These are phyloP conservation scores for Agrocybe praecox DNA, from an alignment of 768 basidiomycete species.

Conservation along the genomic window DNA sequence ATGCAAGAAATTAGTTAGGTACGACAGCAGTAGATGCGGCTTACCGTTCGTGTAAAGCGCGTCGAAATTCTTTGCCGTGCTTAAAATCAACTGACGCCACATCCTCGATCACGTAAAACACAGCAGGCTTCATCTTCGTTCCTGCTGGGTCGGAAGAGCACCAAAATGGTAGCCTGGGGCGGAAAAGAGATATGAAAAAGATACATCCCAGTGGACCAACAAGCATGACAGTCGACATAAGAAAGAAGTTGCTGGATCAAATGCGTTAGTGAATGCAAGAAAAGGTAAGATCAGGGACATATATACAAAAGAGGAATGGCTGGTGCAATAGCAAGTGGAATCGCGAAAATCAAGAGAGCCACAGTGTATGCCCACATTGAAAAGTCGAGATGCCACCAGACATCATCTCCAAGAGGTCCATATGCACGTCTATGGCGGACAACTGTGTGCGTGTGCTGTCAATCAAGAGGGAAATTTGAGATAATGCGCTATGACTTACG, in stretches of 20 bases:
- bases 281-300: neutral
- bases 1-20: neutral
- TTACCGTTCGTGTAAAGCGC: conserved; percentile 24
- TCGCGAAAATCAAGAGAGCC: conserved; percentile 27
- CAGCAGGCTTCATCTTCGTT: conserved; percentile 30
- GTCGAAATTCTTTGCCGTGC: conserved; percentile 26
- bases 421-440: conserved; percentile 19
- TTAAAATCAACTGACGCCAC: conserved; percentile 31
- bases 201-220: conserved; percentile 29
- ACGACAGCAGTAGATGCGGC: neutral
- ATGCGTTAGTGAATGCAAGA: neutral
- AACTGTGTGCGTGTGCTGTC: conserved; percentile 13
- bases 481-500: conserved; percentile 14
- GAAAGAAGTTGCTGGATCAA: conserved; percentile 26
- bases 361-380: conserved; percentile 33
- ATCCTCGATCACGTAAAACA: conserved; percentile 32
- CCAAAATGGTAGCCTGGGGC: conserved; percentile 23
- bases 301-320: conserved; percentile 25
- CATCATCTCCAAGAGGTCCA: conserved; percentile 28
- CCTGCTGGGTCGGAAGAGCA: conserved; percentile 32
- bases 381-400: conserved; percentile 34
- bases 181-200: conserved; percentile 27
- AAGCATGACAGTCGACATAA: conserved; percentile 34
- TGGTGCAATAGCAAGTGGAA: conserved; percentile 31
- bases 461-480: neutral